A percentile compares a stretch with the other conserved stretches of the same genome.
phyloP scores from a whole-genome alignment of 352 stramenopile species.

The Phytopythium helicoides region DNA sequence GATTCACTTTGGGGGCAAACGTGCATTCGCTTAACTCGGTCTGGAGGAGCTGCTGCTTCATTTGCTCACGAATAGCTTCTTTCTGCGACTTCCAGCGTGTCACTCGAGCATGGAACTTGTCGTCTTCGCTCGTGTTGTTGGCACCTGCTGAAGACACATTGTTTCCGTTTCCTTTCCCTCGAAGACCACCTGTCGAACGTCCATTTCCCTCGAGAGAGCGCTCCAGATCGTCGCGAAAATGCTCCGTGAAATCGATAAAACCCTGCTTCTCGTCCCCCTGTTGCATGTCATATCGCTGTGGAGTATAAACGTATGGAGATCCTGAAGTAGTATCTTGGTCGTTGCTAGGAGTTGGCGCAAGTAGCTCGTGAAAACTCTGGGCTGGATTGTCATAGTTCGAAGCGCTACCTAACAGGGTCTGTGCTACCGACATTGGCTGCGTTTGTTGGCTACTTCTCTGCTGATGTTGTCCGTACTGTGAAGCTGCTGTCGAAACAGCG shows the following conservation, averaged over 20 bases:
- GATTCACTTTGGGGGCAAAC: conserved; percentile 70
- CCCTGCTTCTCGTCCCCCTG: conserved; percentile 23
- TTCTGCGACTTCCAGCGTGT: conserved; percentile 81
- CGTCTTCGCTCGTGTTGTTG: conserved; percentile 29
- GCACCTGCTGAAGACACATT: conserved; percentile 9
- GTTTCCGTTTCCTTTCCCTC: neutral
- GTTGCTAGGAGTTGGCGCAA: too few relatives aligned
- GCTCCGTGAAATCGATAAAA: conserved; percentile 50
- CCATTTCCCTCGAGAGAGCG: conserved; percentile 2
- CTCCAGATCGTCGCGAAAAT: conserved; percentile 40
- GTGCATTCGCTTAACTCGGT: conserved; percentile 76
- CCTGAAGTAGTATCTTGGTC: neutral
- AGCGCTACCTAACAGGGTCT: conserved; percentile 3
- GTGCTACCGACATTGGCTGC: neutral
- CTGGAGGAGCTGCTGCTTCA: conserved; percentile 79
- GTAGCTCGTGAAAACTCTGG: too few relatives aligned
- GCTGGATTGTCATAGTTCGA: too few relatives aligned
- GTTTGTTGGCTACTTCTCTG: conserved; percentile 9
- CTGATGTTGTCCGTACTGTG: neutral
- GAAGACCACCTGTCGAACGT: neutral
- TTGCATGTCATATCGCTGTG: conserved; percentile 13
- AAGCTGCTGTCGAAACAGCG: conserved; percentile 12
- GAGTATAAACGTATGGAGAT: conserved; percentile 25
- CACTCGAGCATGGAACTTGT: conserved; percentile 66
- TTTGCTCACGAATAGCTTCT: conserved; percentile 66